These are phyloP conservation scores for Apiospora koreana DNA, from an alignment of 2,329 filamentous ascomycete genomes.

Conservation along the genomic window DNA sequence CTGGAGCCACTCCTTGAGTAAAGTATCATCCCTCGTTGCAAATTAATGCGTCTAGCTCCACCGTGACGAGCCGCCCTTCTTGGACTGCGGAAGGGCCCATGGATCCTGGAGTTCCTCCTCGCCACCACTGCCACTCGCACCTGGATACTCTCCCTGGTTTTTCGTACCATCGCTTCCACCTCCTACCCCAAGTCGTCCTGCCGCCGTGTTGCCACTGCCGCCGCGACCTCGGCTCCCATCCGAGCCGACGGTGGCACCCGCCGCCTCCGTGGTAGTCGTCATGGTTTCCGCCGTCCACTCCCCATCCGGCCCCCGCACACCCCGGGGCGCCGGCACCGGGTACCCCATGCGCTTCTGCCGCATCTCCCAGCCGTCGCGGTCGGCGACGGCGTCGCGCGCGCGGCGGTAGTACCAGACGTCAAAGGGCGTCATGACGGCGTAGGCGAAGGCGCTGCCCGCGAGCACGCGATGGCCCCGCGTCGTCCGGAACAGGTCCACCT, in stretches of 20 bases:
- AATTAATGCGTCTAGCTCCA: background rate
- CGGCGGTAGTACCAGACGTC: conserved; percentile 1
- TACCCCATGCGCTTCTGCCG: background rate
- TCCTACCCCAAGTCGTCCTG: background rate
- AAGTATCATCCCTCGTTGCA: background rate
- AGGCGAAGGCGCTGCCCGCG: background rate
- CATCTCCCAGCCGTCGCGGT: conserved; percentile 7
- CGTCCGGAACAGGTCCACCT: background rate
- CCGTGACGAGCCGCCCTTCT: background rate
- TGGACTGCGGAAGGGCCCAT: background rate
- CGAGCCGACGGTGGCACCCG: no score
- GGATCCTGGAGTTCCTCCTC: conserved; percentile 6
- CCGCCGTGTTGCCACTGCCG: background rate
- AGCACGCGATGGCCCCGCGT: background rate
- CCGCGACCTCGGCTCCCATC: no score
- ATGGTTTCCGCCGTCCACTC: background rate
- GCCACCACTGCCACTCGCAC: background rate
- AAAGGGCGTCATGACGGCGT: background rate
- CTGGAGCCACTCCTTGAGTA: background rate
- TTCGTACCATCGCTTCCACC: background rate
- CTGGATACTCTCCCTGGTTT: background rate
- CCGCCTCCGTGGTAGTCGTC: background rate
- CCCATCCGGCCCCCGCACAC: background rate
- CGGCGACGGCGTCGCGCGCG: background rate
- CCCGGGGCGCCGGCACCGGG: background rate